Conservation (phyloP, 768 basidiomycete species). For the Hortiboletus campestris region DNA sequence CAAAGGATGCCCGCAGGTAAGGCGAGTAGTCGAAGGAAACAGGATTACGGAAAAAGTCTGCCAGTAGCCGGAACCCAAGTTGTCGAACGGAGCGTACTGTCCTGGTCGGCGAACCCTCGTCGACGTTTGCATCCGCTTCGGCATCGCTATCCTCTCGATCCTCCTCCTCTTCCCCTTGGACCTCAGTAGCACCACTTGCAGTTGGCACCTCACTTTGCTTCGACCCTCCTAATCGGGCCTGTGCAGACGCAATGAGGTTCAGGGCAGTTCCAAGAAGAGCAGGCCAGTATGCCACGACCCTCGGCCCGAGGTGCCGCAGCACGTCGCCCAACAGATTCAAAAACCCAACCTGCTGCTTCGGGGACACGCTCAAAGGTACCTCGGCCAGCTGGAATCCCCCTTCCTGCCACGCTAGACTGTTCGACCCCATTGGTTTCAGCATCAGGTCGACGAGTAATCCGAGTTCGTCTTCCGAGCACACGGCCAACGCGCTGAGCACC, state of each 20-base stretch:
- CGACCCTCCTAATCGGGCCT: constrained; percentile 45
- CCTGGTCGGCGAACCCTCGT: constrained; percentile 32
- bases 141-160: constrained; percentile 37
- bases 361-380: constrained; percentile 35
- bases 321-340: constrained; percentile 83
- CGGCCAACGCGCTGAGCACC: constrained; percentile 66
- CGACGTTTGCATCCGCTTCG: constrained; percentile 36
- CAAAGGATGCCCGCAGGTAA: constrained; percentile 67
- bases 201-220: constrained; percentile 22
- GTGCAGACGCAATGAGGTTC: constrained; percentile 63
- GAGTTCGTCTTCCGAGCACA: constrained; percentile 73
- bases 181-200: constrained; percentile 22
- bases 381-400: constrained; percentile 30
- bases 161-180: constrained; percentile 33
- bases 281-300: constrained; percentile 70
- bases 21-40: constrained; percentile 71
- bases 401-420: constrained; percentile 24
- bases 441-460: constrained; percentile 81
- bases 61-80: constrained; percentile 79
- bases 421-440: constrained; percentile 64
- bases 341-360: constrained; percentile 81
- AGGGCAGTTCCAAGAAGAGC: constrained; percentile 68
- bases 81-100: constrained; percentile 68
- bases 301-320: constrained; percentile 75
- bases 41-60: constrained; percentile 82